Conservation (phyloP, 805 yeast genomes). For the Zygosaccharomyces siamensis region DNA sequence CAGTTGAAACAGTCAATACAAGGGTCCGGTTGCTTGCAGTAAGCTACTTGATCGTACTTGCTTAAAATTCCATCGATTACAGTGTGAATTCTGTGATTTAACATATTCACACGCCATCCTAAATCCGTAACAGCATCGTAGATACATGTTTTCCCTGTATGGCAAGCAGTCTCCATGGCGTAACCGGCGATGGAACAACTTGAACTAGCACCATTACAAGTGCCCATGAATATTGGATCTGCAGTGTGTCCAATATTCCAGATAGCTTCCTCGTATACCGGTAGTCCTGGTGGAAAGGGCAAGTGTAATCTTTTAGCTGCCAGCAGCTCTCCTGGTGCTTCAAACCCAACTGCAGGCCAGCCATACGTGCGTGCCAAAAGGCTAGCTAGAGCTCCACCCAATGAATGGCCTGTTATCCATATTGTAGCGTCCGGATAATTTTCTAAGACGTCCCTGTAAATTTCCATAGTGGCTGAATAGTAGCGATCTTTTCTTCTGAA, state of each 20-base stretch:
- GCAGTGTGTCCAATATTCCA: conserved; percentile 98
- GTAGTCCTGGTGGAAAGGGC: conserved; percentile 90
- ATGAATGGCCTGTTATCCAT: conserved; percentile 93
- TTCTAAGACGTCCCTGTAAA: conserved; percentile 64
- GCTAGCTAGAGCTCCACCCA: conserved; percentile 84
- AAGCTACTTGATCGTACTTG: conserved; percentile 71
- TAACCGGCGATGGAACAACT: conserved; percentile 89
- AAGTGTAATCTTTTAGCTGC: conserved; percentile 81
- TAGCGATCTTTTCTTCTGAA: conserved; percentile 71
- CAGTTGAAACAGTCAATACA: conserved; percentile 90
- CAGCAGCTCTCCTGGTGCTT: conserved; percentile 87
- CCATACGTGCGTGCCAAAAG: conserved; percentile 87
- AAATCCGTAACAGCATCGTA: conserved; percentile 85
- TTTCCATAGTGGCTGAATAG: conserved; percentile 70
- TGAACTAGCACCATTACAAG: conserved; percentile 89
- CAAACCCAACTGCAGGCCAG: conserved; percentile 81
- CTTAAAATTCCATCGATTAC: conserved; percentile 77
- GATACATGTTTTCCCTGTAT: conserved; percentile 79
- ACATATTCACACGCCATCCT: conserved; percentile 86
- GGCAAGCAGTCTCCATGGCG: conserved; percentile 96
- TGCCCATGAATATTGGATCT: conserved; percentile 95
- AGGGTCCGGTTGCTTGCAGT: conserved; percentile 69
- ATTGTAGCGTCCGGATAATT: conserved; percentile 67
- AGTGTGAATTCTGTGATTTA: conserved; percentile 85
- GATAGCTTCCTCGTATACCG: conserved; percentile 68